Conservation (phyloP, 1,284 basidiomycete genomes). For the Kwoniella shivajii region DNA sequence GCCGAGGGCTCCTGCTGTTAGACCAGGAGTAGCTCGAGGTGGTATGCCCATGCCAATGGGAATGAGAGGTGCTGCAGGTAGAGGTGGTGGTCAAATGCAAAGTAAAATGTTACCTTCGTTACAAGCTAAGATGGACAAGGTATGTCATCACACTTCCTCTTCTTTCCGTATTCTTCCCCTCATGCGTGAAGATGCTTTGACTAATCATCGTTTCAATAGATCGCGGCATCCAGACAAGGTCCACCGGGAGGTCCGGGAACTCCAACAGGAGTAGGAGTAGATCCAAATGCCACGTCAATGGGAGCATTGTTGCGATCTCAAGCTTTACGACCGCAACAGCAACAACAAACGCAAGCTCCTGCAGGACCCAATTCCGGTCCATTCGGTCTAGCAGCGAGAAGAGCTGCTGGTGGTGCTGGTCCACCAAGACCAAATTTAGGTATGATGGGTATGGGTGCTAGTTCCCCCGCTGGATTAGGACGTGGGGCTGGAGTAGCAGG, state of each 20-base stretch:
- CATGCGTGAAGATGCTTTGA: too few species aligned
- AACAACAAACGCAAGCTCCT: slow-evolving; percentile 5
- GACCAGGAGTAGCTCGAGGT: slow-evolving; percentile 17
- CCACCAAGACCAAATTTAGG: slow-evolving; percentile 41
- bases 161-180: not conserved
- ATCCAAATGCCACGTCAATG: slow-evolving; percentile 48
- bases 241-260: slow-evolving; percentile 20
- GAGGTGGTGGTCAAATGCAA: slow-evolving; percentile 38
- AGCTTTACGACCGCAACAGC: slow-evolving; percentile 28
- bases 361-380: slow-evolving; percentile 47
- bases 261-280: slow-evolving; percentile 24
- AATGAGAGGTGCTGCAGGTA: slow-evolving; percentile 33
- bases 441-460: slow-evolving; percentile 33
- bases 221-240: slow-evolving; percentile 34
- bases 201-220: too few species aligned
- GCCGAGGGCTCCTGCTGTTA: slow-evolving; percentile 11
- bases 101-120: slow-evolving; percentile 73
- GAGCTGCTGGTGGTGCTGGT: slow-evolving; percentile 32
- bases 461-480: slow-evolving; percentile 36
- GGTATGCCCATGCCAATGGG: slow-evolving; percentile 40
- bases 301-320: slow-evolving; percentile 45
- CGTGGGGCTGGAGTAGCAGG: slow-evolving; percentile 41
- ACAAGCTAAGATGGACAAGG: slow-evolving; percentile 85
- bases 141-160: slow-evolving; percentile 19
- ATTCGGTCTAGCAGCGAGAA: slow-evolving; percentile 47